Evolutionary conservation across 257 asterid genomes (phyloP).

Genomic region (Rhazya stricta): DNA sequence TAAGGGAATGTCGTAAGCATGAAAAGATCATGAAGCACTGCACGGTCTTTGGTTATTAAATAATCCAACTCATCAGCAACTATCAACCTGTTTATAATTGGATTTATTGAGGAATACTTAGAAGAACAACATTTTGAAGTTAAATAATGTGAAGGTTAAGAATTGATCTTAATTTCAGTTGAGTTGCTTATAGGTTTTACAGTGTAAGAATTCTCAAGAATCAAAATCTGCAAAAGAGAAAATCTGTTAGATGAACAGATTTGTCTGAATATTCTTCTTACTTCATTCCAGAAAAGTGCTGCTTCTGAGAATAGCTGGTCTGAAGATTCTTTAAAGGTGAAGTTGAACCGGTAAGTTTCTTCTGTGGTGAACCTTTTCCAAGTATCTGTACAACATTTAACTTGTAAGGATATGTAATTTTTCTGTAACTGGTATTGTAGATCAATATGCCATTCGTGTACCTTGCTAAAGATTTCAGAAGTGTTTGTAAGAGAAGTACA

Average conservation of each 20-base stretch:
- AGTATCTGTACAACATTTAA: slow-evolving; percentile 43
- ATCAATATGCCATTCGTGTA: slow-evolving; percentile 15
- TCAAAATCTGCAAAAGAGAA: not conserved
- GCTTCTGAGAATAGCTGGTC: slow-evolving; percentile 54
- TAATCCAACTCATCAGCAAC: slow-evolving; percentile 95
- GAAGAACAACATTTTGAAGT: not conserved
- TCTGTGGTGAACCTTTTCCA: slow-evolving; percentile 36
- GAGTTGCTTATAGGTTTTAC: not conserved
- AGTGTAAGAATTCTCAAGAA: not conserved
- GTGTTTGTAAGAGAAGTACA: slow-evolving; percentile 77
- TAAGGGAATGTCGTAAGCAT: slow-evolving; percentile 83
- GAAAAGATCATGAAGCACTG: slow-evolving; percentile 88
- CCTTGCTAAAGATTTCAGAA: slow-evolving; percentile 82
- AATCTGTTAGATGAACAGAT: not conserved
- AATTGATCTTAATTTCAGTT: not conserved
- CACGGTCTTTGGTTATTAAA: slow-evolving; percentile 79
- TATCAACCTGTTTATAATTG: slow-evolving; percentile 47
- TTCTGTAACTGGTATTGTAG: too few species aligned
- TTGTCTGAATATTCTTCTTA: slow-evolving; percentile 32
- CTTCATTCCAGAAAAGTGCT: slow-evolving; percentile 36
- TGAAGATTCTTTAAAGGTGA: slow-evolving; percentile 64
- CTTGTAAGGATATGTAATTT: slow-evolving; percentile 13
- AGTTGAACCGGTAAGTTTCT: slow-evolving; percentile 30
- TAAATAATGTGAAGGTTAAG: not conserved
- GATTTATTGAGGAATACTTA: not conserved